These are phyloP conservation scores for Fagus crenata DNA, from an alignment of 306 rosid genomes.

Conservation along the genomic window DNA sequence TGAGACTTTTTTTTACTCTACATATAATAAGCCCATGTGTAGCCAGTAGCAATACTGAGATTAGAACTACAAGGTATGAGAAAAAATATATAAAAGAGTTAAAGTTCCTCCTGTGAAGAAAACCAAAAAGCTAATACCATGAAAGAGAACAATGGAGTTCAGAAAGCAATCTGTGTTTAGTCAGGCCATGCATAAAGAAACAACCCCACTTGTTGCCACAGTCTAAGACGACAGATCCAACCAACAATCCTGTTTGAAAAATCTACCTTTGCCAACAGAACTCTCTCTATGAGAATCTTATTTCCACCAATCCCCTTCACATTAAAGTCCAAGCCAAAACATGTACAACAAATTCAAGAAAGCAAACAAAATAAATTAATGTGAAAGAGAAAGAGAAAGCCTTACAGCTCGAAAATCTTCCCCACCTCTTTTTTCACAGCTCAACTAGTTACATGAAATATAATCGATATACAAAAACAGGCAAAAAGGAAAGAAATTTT, in stretches of 20 bases:
- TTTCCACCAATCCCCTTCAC: constrained; percentile 26
- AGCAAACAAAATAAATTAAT: constrained; percentile 24
- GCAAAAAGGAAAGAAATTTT: not conserved
- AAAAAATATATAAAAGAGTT: not conserved
- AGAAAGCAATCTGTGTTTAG: not conserved
- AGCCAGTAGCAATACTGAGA: not conserved
- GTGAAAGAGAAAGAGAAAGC: constrained; percentile 6
- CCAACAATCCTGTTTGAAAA: not conserved
- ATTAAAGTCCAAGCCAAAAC: constrained; percentile 32
- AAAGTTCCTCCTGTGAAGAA: not conserved
- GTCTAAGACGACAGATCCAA: constrained; percentile 20
- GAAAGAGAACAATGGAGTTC: constrained; percentile 1
- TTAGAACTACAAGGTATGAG: not conserved
- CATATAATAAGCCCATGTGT: not conserved
- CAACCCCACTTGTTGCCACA: constrained; percentile 27
- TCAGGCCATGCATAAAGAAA: not conserved
- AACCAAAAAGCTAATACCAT: not conserved
- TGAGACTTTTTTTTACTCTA: not conserved
- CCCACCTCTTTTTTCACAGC: constrained; percentile 19
- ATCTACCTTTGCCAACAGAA: not conserved
- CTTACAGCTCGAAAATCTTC: constrained; percentile 30
- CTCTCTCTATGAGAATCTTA: constrained; percentile 25
- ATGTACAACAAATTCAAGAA: constrained; percentile 21
- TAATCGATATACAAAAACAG: not conserved
- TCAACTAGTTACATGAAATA: not conserved